Conservation (phyloP, 805 yeast species). For the Metschnikowia kunwiensis region DNA sequence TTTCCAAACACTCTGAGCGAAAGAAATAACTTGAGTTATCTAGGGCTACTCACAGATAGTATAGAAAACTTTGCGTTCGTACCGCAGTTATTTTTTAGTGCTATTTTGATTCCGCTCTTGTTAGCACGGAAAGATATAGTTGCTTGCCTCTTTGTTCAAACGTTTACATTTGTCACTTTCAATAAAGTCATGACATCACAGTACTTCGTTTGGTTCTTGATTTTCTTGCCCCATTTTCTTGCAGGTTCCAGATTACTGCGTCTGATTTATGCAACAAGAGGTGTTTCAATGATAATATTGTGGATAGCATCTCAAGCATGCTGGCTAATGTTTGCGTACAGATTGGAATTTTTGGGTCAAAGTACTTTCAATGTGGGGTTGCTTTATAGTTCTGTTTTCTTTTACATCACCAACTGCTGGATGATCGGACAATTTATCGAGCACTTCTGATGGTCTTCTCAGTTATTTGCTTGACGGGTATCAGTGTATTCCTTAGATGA, state of each 20-base stretch:
- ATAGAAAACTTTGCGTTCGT: conserved; percentile 67
- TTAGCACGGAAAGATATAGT: conserved; percentile 33
- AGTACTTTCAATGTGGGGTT: conserved; percentile 61
- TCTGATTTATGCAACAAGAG: conserved; percentile 24
- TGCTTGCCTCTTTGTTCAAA: conserved; percentile 38
- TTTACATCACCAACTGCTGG: conserved; percentile 62
- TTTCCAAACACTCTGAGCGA: neutral
- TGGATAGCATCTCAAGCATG: conserved; percentile 74
- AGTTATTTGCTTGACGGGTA: no score
- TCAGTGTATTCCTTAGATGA: no score
- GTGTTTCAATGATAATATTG: conserved; percentile 39
- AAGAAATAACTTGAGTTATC: neutral
- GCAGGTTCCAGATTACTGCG: conserved; percentile 39
- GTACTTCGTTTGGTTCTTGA: conserved; percentile 92
- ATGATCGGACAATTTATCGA: conserved; percentile 55
- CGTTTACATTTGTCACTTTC: conserved; percentile 43
- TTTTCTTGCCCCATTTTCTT: conserved; percentile 73
- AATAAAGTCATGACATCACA: conserved; percentile 82
- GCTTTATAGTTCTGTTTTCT: conserved; percentile 51
- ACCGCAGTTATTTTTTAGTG: conserved; percentile 72
- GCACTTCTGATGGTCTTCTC: conserved; percentile 4
- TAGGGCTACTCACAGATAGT: conserved; percentile 12
- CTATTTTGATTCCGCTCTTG: conserved; percentile 53
- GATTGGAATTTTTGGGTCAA: conserved; percentile 74
- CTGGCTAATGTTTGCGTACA: conserved; percentile 80